phyloP scores from a whole-genome alignment of 2,329 filamentous ascomycete genomes.

The Purpureocillium lavendulum region DNA sequence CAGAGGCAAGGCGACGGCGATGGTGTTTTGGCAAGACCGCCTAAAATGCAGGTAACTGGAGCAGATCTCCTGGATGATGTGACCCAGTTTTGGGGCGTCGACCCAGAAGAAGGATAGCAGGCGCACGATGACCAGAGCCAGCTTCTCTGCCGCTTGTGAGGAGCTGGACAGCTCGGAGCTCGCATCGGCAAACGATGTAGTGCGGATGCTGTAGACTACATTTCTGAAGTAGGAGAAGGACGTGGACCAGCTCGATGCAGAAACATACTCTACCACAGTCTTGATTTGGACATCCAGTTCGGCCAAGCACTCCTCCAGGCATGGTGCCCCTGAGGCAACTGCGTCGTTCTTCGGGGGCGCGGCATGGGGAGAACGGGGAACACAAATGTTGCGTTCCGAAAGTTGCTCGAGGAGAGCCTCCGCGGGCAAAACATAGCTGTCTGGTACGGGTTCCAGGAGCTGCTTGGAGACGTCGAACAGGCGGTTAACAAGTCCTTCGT shows the following conservation, averaged over 20 bases:
- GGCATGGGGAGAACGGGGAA: constrained; percentile 18
- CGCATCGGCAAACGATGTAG: constrained; percentile 29
- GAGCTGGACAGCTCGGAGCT: constrained; percentile 24
- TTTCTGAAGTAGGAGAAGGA: constrained; percentile 51
- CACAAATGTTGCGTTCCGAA: constrained; percentile 25
- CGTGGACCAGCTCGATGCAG: constrained; percentile 53
- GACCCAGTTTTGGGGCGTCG: constrained; percentile 51
- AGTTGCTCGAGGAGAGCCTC: constrained; percentile 49
- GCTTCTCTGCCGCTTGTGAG: constrained; percentile 40
- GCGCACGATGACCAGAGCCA: constrained; percentile 45
- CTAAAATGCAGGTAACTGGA: constrained; percentile 60
- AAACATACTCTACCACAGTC: constrained; percentile 53
- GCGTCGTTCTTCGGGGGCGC: constrained; percentile 5
- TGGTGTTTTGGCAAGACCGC: constrained; percentile 53
- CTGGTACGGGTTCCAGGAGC: constrained; percentile 50
- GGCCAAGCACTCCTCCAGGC: constrained; percentile 24
- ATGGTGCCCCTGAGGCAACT: constrained; percentile 11
- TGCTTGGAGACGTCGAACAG: constrained; percentile 47
- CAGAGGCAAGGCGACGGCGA: constrained; percentile 54
- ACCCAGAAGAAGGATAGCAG: constrained; percentile 58
- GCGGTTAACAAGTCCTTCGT: constrained; percentile 42
- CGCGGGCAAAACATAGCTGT: constrained; percentile 47
- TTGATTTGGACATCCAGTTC: constrained; percentile 48
- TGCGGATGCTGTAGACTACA: constrained; percentile 42
- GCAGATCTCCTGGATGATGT: constrained; percentile 57